phyloP scores from a whole-genome alignment of 106 monocot genomes.

The Dendrobium officinale region DNA sequence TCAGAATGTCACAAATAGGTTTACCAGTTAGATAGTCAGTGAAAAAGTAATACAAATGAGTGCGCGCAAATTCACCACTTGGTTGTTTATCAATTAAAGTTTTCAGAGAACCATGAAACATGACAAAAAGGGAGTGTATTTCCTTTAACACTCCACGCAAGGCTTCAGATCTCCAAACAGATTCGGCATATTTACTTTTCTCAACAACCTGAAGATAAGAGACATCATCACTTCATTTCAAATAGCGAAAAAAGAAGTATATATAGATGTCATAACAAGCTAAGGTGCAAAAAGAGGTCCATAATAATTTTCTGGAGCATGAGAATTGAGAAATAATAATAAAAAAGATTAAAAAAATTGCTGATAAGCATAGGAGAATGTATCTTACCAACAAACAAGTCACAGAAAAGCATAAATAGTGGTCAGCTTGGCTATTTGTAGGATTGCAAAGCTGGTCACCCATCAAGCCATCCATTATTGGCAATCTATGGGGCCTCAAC shows the following conservation, averaged over 20 bases:
- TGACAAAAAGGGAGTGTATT: slow-evolving; percentile 70
- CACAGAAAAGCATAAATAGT: background rate
- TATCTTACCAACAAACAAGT: background rate
- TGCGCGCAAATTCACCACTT: slow-evolving; percentile 82
- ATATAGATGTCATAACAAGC: background rate
- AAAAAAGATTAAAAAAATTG: background rate
- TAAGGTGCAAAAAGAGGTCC: background rate
- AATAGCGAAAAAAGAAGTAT: background rate
- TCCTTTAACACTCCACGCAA: slow-evolving; percentile 65
- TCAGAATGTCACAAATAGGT: background rate
- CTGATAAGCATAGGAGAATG: background rate
- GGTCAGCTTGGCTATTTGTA: too few species aligned
- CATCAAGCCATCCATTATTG: too few species aligned
- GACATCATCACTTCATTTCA: background rate
- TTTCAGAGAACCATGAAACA: slow-evolving; percentile 75
- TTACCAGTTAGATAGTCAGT: slow-evolving; percentile 80
- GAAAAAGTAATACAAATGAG: slow-evolving; percentile 70
- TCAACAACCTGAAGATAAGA: slow-evolving; percentile 55
- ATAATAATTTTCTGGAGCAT: background rate
- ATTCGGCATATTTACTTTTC: slow-evolving; percentile 72
- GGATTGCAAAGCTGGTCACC: too few species aligned
- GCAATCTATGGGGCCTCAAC: too few species aligned
- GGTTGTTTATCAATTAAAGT: slow-evolving; percentile 85
- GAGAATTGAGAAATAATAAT: background rate
- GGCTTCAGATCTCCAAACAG: slow-evolving; percentile 57